Evolutionary conservation across 2,329 filamentous ascomycete species (phyloP).

Genomic region (Trichoderma guizhouense): DNA sequence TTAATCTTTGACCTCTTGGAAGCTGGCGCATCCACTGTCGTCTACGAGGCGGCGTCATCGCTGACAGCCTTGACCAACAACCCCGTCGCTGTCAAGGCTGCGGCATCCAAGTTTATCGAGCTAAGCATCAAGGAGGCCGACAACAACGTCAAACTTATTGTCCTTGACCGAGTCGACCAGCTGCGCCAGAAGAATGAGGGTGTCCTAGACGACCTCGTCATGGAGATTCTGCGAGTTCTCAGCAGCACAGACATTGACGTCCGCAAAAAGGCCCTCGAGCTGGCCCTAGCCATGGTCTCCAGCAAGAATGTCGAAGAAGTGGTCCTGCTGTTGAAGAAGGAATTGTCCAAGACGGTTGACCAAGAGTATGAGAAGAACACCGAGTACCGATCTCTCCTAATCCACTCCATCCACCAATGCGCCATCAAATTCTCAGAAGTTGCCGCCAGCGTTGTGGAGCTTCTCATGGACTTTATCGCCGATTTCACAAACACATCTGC

Average conservation of each 20-base stretch:
- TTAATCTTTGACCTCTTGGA: constrained; percentile 96
- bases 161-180: constrained; percentile 88
- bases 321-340: constrained; percentile 92
- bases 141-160: constrained; percentile 99
- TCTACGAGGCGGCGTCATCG: constrained; percentile 95
- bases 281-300: constrained; percentile 95
- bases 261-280: constrained; percentile 80
- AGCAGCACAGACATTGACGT: constrained; percentile 96
- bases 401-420: constrained; percentile 96
- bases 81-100: constrained; percentile 95
- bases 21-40: constrained; percentile 86
- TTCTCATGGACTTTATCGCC: constrained; percentile 98
- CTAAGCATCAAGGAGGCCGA: constrained; percentile 96
- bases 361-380: constrained; percentile 98
- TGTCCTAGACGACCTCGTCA: constrained; percentile 86
- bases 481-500: constrained; percentile 97
- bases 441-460: constrained; percentile 89
- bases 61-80: constrained; percentile 92
- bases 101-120: constrained; percentile 93
- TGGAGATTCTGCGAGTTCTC: constrained; percentile 94
- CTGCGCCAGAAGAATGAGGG: constrained; percentile 84
- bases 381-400: constrained; percentile 91
- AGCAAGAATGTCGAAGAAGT: constrained; percentile 99
- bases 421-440: constrained; percentile 99
- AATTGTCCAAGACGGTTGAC: constrained; percentile 94